A percentile compares a stretch with the other conserved stretches of the same genome.
Evolutionary conservation across 2,329 filamentous ascomycete species (phyloP).

Genomic region (Colletotrichum eremochloae): DNA sequence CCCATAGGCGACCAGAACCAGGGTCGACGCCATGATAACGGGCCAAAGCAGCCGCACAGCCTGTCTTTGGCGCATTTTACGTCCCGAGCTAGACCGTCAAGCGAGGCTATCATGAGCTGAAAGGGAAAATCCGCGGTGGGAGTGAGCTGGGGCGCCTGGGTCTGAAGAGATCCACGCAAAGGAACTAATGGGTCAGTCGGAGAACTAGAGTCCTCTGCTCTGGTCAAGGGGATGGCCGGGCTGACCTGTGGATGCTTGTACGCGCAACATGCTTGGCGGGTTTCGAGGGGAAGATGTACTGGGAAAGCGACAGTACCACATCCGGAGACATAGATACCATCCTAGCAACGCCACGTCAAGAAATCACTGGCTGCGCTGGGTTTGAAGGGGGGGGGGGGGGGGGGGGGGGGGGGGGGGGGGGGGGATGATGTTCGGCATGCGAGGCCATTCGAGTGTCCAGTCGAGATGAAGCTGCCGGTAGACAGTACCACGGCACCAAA

Average conservation of each 20-base stretch:
- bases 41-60: slow-evolving; percentile 20
- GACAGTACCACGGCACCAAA: slow-evolving; percentile 2
- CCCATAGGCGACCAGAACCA: slow-evolving; percentile 15
- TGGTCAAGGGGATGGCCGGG: neutral
- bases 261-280: slow-evolving; percentile 25
- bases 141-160: neutral
- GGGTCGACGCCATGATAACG: slow-evolving; percentile 3
- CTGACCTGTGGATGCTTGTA: slow-evolving; percentile 8
- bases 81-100: neutral
- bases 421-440: slow-evolving; percentile 26
- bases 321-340: slow-evolving; percentile 9
- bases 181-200: neutral
- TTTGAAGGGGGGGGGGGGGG: neutral
- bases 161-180: neutral
- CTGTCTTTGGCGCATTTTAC: slow-evolving; percentile 27
- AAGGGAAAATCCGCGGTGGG: no score
- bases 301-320: neutral
- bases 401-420: slow-evolving; percentile 12
- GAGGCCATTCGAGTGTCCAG: slow-evolving; percentile 10
- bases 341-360: slow-evolving; percentile 25
- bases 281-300: neutral
- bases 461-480: neutral
- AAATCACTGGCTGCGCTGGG: slow-evolving; percentile 14
- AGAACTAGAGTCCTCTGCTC: slow-evolving; percentile 3
- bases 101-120: neutral